Conservation (phyloP, 2,329 filamentous ascomycete genomes). For the Zopfia rhizophila region DNA sequence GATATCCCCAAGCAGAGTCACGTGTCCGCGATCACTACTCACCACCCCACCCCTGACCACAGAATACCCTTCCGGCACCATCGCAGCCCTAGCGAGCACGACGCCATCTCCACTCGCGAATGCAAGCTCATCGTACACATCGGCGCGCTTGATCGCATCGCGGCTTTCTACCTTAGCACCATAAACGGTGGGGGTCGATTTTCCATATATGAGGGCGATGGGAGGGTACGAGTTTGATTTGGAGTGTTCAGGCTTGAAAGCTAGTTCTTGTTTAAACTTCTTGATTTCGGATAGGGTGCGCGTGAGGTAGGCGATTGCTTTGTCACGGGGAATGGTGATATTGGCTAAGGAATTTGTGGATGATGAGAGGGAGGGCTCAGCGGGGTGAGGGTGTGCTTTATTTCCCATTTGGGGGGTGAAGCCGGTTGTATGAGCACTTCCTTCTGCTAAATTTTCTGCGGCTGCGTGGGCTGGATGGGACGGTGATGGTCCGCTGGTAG, state of each 20-base stretch:
- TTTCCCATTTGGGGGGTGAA: constrained; percentile 62
- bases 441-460: constrained; percentile 39
- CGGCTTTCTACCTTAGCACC: constrained; percentile 78
- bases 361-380: constrained; percentile 43
- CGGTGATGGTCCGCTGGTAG: constrained; percentile 27
- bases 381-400: constrained; percentile 40
- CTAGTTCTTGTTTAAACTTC: constrained; percentile 79
- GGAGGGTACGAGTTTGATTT: constrained; percentile 82
- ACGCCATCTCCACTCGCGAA: constrained; percentile 92
- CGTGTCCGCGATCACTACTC: constrained; percentile 84
- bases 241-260: constrained; percentile 68
- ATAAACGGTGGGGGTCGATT: constrained; percentile 85
- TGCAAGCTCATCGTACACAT: constrained; percentile 86
- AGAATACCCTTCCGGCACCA: constrained; percentile 83
- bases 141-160: constrained; percentile 78
- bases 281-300: constrained; percentile 78
- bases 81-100: constrained; percentile 83
- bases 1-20: constrained; percentile 86
- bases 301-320: constrained; percentile 73
- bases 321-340: constrained; percentile 65
- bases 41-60: constrained; percentile 78
- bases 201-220: constrained; percentile 84
- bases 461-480: constrained; percentile 34
- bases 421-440: constrained; percentile 40
- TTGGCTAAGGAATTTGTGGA: constrained; percentile 41